Evolutionary conservation across 305 asterid genomes (phyloP).

Genomic region (Solanum hybrid): DNA sequence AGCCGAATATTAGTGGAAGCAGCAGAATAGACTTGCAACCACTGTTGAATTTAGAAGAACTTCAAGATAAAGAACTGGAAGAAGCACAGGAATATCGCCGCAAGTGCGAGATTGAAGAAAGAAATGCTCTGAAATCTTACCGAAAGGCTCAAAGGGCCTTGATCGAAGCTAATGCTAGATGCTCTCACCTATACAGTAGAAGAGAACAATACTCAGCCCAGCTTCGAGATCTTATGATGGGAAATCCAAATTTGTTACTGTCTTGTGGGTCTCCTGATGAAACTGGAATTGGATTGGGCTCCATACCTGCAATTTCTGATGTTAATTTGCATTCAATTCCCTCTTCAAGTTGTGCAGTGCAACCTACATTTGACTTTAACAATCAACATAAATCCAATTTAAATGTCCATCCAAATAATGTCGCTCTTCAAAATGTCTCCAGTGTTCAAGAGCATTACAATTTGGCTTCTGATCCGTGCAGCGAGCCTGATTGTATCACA

Average conservation of each 20-base stretch:
- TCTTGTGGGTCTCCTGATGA: slow-evolving; percentile 12
- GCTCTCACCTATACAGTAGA: slow-evolving; percentile 33
- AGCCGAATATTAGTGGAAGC: slow-evolving; percentile 15
- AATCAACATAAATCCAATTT: slow-evolving; percentile 12
- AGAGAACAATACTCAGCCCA: slow-evolving; percentile 40
- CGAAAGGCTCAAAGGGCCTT: slow-evolving; percentile 43
- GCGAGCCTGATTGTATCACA: slow-evolving; percentile 27
- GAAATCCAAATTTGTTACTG: slow-evolving; percentile 31
- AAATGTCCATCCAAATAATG: slow-evolving; percentile 14
- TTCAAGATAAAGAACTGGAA: slow-evolving; percentile 40
- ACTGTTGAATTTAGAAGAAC: slow-evolving; percentile 33
- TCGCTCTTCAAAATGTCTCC: slow-evolving; percentile 14
- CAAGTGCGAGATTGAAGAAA: slow-evolving; percentile 40
- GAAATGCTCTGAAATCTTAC: slow-evolving; percentile 35
- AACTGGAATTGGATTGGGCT: slow-evolving; percentile 18
- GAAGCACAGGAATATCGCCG: slow-evolving; percentile 42
- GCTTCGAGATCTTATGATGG: slow-evolving; percentile 38
- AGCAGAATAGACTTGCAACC: slow-evolving; percentile 19
- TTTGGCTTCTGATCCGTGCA: slow-evolving; percentile 18
- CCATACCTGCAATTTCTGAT: slow-evolving; percentile 14
- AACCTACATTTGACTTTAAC: slow-evolving; percentile 14
- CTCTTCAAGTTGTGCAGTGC: slow-evolving; percentile 17
- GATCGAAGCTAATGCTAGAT: slow-evolving; percentile 40
- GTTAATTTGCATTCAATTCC: slow-evolving; percentile 18
- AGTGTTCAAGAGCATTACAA: slow-evolving; percentile 10